Evolutionary conservation across 176 grass and related monocot species (phyloP).

Genomic region (Oryza coarctata): DNA sequence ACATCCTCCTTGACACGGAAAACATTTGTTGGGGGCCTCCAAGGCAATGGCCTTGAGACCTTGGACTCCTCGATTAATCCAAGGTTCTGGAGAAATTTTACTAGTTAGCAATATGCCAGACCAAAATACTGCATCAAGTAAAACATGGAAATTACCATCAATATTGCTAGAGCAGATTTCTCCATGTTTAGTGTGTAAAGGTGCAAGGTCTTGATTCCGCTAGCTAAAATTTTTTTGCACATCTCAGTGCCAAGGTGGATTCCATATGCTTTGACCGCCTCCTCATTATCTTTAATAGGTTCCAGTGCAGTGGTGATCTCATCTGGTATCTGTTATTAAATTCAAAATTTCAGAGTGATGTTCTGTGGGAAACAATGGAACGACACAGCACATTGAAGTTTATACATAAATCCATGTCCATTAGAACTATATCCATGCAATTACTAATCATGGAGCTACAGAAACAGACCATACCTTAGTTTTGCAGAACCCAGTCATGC

Average conservation of each 20-base stretch:
- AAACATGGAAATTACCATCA: conserved; percentile 50
- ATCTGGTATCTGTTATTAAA: conserved; percentile 57
- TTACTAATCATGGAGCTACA: conserved; percentile 21
- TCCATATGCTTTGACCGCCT: conserved; percentile 82
- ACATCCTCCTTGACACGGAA: conserved; percentile 90
- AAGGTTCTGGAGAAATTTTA: conserved; percentile 57
- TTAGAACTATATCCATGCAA: conserved; percentile 18
- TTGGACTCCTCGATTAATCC: conserved; percentile 79
- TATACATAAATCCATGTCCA: neutral
- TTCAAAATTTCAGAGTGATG: conserved; percentile 19
- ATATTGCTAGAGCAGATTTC: conserved; percentile 75
- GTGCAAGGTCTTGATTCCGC: conserved; percentile 82
- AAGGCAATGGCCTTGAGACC: conserved; percentile 73
- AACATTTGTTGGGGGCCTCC: conserved; percentile 77
- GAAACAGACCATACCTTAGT: conserved; percentile 54
- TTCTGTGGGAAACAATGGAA: neutral
- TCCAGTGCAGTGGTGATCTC: conserved; percentile 73
- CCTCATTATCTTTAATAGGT: conserved; percentile 87
- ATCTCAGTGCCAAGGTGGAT: conserved; percentile 83
- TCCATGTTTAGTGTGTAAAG: conserved; percentile 93
- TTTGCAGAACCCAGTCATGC: conserved; percentile 91
- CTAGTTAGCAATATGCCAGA: neutral
- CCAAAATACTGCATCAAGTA: conserved; percentile 29
- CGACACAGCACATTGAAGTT: neutral
- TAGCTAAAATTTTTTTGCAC: conserved; percentile 92